Conservation (phyloP, 805 yeast genomes). For the Komagataella mondaviorum region DNA sequence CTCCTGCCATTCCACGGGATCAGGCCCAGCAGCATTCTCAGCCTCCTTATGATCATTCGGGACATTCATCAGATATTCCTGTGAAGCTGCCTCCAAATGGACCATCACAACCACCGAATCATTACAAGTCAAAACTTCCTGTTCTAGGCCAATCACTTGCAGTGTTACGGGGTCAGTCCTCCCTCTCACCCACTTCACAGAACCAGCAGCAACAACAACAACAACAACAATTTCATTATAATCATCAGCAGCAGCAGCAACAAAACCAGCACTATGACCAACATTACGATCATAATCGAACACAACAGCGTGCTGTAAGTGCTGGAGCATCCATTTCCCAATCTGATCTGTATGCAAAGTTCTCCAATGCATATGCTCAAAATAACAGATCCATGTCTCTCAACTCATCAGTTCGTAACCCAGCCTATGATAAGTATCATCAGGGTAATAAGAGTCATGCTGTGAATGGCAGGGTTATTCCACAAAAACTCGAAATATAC, state of each 20-base stretch:
- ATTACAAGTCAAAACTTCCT: neutral
- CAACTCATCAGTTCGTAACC: neutral
- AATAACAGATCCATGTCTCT: conserved; percentile 5
- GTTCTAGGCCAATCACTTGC: neutral
- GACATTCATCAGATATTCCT: neutral
- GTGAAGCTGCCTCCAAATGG: neutral
- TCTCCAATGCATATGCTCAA: conserved; percentile 3
- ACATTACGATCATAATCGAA: conserved; percentile 4
- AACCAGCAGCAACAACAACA: conserved; percentile 6
- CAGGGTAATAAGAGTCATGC: conserved; percentile 14
- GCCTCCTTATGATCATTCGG: neutral
- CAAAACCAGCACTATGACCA: conserved; percentile 5
- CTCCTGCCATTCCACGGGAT: neutral
- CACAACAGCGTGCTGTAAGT: conserved; percentile 1
- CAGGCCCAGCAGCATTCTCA: neutral
- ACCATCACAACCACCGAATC: neutral
- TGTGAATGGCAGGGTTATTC: conserved; percentile 27
- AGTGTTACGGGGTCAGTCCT: neutral
- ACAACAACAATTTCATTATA: conserved; percentile 3
- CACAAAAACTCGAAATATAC: conserved; percentile 28
- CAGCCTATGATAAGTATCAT: conserved; percentile 20
- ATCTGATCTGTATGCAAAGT: conserved; percentile 3
- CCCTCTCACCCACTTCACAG: conserved; percentile 1
- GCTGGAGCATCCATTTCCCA: conserved; percentile 1
- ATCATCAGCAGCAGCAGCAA: conserved; percentile 8